These are phyloP conservation scores for Coemansia sp. DNA, from an alignment of 192 early-diverging fungal genomes.

Conservation along the genomic window DNA sequence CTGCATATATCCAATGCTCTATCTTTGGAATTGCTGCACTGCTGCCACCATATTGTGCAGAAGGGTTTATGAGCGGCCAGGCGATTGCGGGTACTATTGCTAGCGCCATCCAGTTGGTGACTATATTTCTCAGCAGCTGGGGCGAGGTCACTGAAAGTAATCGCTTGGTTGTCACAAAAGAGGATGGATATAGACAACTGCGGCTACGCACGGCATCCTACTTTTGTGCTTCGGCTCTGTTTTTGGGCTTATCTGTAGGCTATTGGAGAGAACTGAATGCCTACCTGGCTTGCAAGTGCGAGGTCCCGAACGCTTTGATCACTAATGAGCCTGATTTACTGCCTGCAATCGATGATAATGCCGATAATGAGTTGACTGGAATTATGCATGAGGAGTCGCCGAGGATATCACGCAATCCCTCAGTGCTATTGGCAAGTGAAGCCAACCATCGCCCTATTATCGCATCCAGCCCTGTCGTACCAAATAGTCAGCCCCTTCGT, in stretches of 20 bases:
- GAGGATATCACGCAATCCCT: constrained; percentile 17
- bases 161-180: background rate
- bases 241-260: constrained; percentile 27
- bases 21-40: constrained; percentile 67
- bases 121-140: constrained; percentile 20
- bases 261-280: constrained; percentile 36
- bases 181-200: background rate
- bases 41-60: constrained; percentile 64
- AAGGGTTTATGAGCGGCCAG: constrained; percentile 71
- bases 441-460: background rate
- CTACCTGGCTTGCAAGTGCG: constrained; percentile 3
- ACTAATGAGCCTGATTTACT: background rate
- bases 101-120: constrained; percentile 62
- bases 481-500: background rate
- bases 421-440: constrained; percentile 4
- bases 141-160: background rate
- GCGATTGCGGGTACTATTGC: constrained; percentile 67
- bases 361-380: background rate
- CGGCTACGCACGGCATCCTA: constrained; percentile 31
- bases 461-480: no score
- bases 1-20: constrained; percentile 67
- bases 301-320: background rate
- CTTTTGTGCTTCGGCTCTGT: constrained; percentile 32
- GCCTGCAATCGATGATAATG: background rate
- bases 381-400: constrained; percentile 33